Base-by-base conservation (phyloP, 495 filamentous ascomycete genomes). In the Talaromyces stipitatus region DNA sequence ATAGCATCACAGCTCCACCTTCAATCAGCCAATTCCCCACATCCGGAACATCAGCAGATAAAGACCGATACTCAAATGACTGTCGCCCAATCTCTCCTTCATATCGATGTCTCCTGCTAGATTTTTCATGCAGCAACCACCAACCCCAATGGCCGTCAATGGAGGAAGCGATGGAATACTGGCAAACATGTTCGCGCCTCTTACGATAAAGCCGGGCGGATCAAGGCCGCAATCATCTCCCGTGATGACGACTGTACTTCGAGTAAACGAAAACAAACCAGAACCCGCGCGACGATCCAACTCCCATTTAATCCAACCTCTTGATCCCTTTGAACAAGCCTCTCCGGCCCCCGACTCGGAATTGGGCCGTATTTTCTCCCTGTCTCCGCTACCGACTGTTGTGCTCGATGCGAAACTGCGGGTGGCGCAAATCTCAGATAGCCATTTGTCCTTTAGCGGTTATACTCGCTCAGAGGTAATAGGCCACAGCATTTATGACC, bases 371-470 rank as follows among this genome's bases (percentile, higher is more conserved):
- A 58, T 58, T 28, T 58, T 58, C 26, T 30, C 56, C 28, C 24
- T 58, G 46, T 26, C 74, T 0, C 81, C 82, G 1, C 69, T 76
- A 2, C 76, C 81, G 2, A 73, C 74, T 11, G 63, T 83, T 26
- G 58, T 83, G 36, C 67, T 85, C 4, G 72, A 81, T 54, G 68
- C 75, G 16, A 62, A 71, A 0, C 69, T 77, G 46, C 64, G 61
- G 43, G 70, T 84, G 43, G 58, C 75, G 26, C 68, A 77, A 23
- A 76, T 77, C 2, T 85, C 82, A 3, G 62, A 75, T 9, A 78
- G 78, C 54, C 77, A 82, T 56, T 59, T 78, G 5, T 52, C 61
- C 4, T 59, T 71, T 26, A 78, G 74, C 57, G 54, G 67, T 2
- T 60, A 69, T 16, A 45, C 62, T 11, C 66, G 73, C 18, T 69